phyloP scores from a whole-genome alignment of 2,329 filamentous ascomycete species.

The Penicillium sp. region DNA sequence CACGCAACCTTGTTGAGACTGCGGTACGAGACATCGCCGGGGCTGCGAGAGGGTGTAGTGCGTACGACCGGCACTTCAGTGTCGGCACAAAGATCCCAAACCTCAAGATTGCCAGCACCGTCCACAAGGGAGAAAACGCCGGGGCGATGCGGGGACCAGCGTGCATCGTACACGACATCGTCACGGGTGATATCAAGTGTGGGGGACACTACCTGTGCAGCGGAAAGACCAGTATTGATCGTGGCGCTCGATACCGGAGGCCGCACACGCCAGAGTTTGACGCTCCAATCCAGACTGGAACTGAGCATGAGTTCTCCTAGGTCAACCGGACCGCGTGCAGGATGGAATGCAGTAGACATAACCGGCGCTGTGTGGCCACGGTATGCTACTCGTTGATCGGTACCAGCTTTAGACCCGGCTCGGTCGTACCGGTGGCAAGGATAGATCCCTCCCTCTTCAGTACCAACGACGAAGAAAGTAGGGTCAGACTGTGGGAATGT shows the following conservation, averaged over 20 bases:
- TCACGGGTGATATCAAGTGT: conserved; percentile 87
- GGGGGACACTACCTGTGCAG: conserved; percentile 57
- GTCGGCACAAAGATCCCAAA: conserved; percentile 92
- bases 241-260: conserved; percentile 40
- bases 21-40: conserved; percentile 64
- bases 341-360: conserved; percentile 94
- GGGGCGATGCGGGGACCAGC: conserved; percentile 90
- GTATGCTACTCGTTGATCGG: conserved; percentile 84
- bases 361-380: conserved; percentile 87
- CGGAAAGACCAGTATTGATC: conserved; percentile 32
- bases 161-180: conserved; percentile 92
- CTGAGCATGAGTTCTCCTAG: conserved; percentile 88
- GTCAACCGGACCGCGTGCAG: conserved; percentile 83
- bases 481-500: conserved; percentile 92
- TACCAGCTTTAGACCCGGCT: conserved; percentile 91
- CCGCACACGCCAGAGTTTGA: conserved; percentile 93
- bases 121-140: conserved; percentile 94
- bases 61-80: conserved; percentile 85
- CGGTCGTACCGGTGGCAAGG: conserved; percentile 96
- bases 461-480: conserved; percentile 94
- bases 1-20: conserved; percentile 92
- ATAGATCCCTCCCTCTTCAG: conserved; percentile 93
- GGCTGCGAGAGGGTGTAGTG: conserved; percentile 61
- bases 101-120: conserved; percentile 81
- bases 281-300: conserved; percentile 92